These are phyloP conservation scores for Sarocladiaceae sp. DNA, from an alignment of 2,329 filamentous ascomycete species.

Conservation along the genomic window DNA sequence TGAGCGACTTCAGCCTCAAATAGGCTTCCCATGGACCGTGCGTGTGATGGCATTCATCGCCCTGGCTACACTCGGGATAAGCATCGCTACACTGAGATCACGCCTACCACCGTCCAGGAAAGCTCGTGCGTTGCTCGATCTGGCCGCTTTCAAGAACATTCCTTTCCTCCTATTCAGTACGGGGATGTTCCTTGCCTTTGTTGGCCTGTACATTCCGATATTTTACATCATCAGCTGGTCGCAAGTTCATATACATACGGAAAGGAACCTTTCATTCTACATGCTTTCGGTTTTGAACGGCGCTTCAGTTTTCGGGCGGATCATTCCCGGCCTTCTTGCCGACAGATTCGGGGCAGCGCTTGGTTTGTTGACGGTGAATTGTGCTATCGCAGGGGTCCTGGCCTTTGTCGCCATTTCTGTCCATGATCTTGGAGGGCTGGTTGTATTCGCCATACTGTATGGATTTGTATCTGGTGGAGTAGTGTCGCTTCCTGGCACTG, in stretches of 20 bases:
- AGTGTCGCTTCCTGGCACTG: conserved; percentile 58
- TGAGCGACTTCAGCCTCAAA: conserved; percentile 11
- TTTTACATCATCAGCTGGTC: conserved; percentile 45
- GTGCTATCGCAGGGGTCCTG: conserved; percentile 32
- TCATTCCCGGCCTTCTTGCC: conserved; percentile 52
- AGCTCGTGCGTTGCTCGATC: conserved; percentile 35
- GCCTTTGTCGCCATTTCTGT: conserved; percentile 56
- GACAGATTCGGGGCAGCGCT: conserved; percentile 49
- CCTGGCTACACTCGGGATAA: conserved; percentile 22
- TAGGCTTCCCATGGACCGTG: conserved; percentile 24
- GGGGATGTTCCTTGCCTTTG: conserved; percentile 27
- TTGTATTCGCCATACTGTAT: conserved; percentile 56
- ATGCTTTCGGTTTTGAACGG: conserved; percentile 61
- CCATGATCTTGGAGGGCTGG: conserved; percentile 40
- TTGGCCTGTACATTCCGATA: conserved; percentile 34
- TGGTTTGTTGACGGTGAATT: conserved; percentile 51
- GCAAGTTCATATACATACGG: conserved; percentile 25
- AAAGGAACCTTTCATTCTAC: conserved; percentile 41
- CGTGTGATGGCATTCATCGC: conserved; percentile 23
- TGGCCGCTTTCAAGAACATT: conserved; percentile 33
- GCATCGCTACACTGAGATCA: conserved; percentile 29
- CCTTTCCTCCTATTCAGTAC: conserved; percentile 28
- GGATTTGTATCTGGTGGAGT: conserved; percentile 56
- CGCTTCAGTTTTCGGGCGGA: conserved; percentile 49
- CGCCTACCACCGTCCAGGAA: conserved; percentile 30